These are phyloP conservation scores for Colletotrichum sp. DNA, from an alignment of 2,329 filamentous ascomycete species.

Conservation along the genomic window DNA sequence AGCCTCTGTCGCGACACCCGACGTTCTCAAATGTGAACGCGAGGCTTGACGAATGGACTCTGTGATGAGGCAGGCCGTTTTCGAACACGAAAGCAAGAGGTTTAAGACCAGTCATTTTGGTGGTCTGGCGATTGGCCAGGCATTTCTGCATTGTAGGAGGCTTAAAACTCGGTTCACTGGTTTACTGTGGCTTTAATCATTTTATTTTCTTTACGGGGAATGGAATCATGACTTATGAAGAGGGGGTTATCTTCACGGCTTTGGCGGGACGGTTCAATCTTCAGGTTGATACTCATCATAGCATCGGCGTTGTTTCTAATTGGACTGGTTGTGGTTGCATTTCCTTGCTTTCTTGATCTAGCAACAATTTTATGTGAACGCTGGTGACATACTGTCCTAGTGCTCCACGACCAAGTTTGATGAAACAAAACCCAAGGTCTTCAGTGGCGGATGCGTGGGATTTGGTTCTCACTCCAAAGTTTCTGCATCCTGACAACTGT, in stretches of 20 bases:
- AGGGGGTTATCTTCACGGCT: not conserved
- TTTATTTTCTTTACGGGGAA: not conserved
- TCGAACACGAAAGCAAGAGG: not conserved
- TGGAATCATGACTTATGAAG: conserved; percentile 15
- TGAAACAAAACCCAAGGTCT: no score
- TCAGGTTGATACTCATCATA: conserved; percentile 18
- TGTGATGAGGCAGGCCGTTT: not conserved
- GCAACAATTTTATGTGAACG: not conserved
- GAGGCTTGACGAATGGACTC: not conserved
- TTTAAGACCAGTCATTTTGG: not conserved
- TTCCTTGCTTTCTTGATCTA: not conserved
- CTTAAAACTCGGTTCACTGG: not conserved
- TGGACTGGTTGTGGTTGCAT: not conserved
- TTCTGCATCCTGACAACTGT: not conserved
- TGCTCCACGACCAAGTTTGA: not conserved
- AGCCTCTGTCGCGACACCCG: not conserved
- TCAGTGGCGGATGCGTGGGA: not conserved
- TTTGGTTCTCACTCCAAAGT: not conserved
- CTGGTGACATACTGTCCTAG: not conserved
- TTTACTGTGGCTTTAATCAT: not conserved
- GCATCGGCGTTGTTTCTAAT: conserved; percentile 18
- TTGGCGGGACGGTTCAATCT: conserved; percentile 2
- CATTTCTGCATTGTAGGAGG: not conserved
- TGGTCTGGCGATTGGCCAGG: not conserved
- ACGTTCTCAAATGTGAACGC: not conserved